A percentile compares a stretch with the other conserved stretches of the same genome.
phyloP scores from a whole-genome alignment of 2,329 filamentous ascomycete genomes.

The Trichoderma arundinaceum region DNA sequence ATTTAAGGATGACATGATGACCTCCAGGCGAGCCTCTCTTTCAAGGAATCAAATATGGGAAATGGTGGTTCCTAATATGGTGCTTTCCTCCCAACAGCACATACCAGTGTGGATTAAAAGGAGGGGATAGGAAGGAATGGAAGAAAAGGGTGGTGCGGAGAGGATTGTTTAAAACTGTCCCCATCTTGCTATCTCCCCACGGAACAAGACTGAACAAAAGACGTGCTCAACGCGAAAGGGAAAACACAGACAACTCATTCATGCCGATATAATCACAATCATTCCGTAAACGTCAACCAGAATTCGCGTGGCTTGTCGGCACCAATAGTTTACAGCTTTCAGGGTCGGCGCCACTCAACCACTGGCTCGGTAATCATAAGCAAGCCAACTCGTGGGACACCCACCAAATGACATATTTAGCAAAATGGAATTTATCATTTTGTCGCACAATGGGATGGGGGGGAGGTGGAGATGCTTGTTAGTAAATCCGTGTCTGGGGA shows the following conservation, averaged over 20 bases:
- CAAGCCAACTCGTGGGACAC: neutral
- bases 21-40: neutral
- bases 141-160: neutral
- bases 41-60: neutral
- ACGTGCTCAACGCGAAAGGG: neutral
- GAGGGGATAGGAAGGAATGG: neutral
- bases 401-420: neutral
- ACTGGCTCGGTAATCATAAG: neutral
- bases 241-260: neutral
- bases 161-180: neutral
- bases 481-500: neutral
- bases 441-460: neutral
- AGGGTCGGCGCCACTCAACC: neutral
- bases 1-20: slow-evolving; percentile 25
- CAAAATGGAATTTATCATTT: too few relatives aligned
- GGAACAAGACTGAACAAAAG: neutral
- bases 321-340: neutral
- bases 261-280: neutral
- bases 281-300: neutral
- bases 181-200: neutral
- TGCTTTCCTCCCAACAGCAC: neutral
- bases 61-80: neutral
- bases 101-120: neutral
- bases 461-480: too few relatives aligned
- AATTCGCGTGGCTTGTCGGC: neutral